A percentile compares a stretch with the other conserved stretches of the same genome.
phyloP scores from a whole-genome alignment of 225 moss, liverwort and hornwort species.

The Sphagnum tenellum region DNA sequence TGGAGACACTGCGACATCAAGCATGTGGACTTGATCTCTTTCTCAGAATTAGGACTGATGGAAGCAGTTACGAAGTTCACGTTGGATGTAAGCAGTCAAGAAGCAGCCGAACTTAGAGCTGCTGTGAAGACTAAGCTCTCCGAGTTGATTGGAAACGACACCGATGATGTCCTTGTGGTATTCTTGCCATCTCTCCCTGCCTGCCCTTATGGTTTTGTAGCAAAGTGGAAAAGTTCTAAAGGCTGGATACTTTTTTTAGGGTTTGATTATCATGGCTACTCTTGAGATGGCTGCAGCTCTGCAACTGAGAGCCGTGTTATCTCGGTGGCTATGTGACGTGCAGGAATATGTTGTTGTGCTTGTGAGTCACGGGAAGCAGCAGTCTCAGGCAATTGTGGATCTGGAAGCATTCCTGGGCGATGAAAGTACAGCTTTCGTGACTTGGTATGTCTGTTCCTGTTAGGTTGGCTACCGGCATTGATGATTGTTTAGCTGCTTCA shows the following conservation, averaged over 20 bases:
- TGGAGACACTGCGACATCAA: too few relatives aligned
- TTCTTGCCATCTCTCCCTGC: conserved; percentile 9
- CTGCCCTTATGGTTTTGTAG: too few relatives aligned
- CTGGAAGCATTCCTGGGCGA: conserved; percentile 84
- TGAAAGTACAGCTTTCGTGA: conserved; percentile 63
- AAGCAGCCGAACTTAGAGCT: conserved; percentile 58
- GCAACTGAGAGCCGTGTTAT: too few relatives aligned
- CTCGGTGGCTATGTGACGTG: background rate
- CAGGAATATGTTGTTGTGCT: conserved; percentile 86
- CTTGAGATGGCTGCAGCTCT: too few relatives aligned
- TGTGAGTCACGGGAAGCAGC: conserved; percentile 70
- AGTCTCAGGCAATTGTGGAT: conserved; percentile 62
- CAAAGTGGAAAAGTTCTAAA: too few relatives aligned
- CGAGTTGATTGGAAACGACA: conserved; percentile 68
- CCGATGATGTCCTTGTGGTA: conserved; percentile 86
- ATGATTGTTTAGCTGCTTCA: too few relatives aligned
- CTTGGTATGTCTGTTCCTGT: conserved; percentile 37
- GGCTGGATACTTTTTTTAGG: too few relatives aligned
- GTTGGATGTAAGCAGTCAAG: conserved; percentile 51
- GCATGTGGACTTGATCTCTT: too few relatives aligned
- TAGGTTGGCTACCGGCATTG: too few relatives aligned
- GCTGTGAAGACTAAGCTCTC: conserved; percentile 72
- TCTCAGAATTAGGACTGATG: too few relatives aligned
- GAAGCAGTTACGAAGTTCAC: conserved; percentile 23
- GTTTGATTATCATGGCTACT: too few relatives aligned